Conservation (phyloP, 2,329 filamentous ascomycete genomes). For the Monosporascus sp. region DNA sequence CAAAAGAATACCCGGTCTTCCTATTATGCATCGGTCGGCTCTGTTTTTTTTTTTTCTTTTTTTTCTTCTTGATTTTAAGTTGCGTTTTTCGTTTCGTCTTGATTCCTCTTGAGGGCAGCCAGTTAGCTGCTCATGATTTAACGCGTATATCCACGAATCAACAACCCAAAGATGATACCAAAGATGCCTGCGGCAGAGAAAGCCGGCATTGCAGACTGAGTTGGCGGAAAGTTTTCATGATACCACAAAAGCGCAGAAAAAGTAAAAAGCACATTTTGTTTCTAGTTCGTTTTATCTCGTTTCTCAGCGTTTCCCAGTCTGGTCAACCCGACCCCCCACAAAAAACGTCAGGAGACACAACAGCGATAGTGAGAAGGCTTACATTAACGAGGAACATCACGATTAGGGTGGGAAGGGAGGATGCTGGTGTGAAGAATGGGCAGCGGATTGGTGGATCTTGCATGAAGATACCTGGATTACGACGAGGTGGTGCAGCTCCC, state of each 20-base stretch:
- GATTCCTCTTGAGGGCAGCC: slow-evolving; percentile 1
- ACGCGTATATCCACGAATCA: slow-evolving; percentile 1
- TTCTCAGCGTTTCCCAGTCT: not conserved
- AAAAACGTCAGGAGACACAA: not conserved
- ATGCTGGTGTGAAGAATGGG: not conserved
- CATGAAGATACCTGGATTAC: not conserved
- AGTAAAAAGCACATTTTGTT: not conserved
- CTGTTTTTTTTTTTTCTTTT: no score
- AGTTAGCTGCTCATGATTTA: not conserved
- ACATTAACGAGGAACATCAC: not conserved
- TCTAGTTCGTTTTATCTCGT: not conserved
- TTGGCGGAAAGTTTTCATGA: not conserved
- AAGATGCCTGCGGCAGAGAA: not conserved
- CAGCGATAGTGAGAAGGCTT: not conserved
- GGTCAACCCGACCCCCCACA: not conserved
- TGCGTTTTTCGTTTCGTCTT: slow-evolving; percentile 16
- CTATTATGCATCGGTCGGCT: slow-evolving; percentile 42
- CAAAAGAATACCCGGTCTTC: slow-evolving; percentile 46
- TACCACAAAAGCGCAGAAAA: not conserved
- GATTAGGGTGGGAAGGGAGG: not conserved
- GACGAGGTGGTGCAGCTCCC: not conserved
- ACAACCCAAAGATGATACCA: not conserved
- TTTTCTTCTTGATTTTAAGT: slow-evolving; percentile 27
- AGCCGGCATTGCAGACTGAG: not conserved
- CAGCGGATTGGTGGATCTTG: not conserved